Conservation (phyloP, 2,329 filamentous ascomycete species). For the Hypoxylon sp. region DNA sequence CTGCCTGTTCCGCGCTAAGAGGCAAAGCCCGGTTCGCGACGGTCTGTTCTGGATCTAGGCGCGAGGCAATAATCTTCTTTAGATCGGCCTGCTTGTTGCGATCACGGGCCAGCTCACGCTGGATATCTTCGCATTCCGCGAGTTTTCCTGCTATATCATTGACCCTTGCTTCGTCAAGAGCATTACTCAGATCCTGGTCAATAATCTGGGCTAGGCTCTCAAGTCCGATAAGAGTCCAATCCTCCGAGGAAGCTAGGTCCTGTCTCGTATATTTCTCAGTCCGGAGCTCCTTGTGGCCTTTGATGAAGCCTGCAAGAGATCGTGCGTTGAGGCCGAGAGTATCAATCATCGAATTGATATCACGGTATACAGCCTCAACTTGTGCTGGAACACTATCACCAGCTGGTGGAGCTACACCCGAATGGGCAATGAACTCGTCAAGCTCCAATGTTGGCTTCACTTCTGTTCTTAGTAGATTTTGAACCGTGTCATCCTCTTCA, state of each 20-base stretch:
- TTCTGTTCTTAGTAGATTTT: conserved; percentile 72
- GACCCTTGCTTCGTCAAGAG: conserved; percentile 77
- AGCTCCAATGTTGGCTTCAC: conserved; percentile 73
- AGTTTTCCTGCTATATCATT: conserved; percentile 78
- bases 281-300: conserved; percentile 73
- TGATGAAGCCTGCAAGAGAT: conserved; percentile 75
- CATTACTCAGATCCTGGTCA: conserved; percentile 72
- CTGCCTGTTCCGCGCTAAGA: conserved; percentile 85
- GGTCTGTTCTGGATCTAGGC: conserved; percentile 76
- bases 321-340: conserved; percentile 86
- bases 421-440: conserved; percentile 77
- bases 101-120: conserved; percentile 79
- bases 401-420: conserved; percentile 67
- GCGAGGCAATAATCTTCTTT: conserved; percentile 78
- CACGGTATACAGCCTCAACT: conserved; percentile 78
- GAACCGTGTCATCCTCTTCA: conserved; percentile 78
- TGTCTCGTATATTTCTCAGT: conserved; percentile 71
- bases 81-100: conserved; percentile 84
- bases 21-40: conserved; percentile 78
- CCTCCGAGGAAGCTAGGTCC: conserved; percentile 77
- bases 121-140: conserved; percentile 75
- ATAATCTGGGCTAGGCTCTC: conserved; percentile 76
- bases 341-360: conserved; percentile 95
- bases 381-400: conserved; percentile 73
- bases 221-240: conserved; percentile 84